phyloP scores from a whole-genome alignment of 129 eudicot species.

The Escallonia herrerae region DNA sequence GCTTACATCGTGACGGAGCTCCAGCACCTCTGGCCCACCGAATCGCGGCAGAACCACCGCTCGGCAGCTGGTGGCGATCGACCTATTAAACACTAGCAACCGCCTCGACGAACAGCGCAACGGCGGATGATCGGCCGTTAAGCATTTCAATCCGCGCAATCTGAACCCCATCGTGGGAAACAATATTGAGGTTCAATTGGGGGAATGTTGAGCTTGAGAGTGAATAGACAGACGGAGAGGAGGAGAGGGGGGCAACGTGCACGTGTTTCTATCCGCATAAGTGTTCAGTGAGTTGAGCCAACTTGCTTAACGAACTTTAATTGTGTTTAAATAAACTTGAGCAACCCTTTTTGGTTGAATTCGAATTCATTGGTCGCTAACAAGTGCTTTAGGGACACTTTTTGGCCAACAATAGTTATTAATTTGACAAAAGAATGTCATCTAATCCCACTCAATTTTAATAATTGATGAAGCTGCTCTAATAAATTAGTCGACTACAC shows the following conservation, averaged over 20 bases:
- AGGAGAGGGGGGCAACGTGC: conserved; percentile 35
- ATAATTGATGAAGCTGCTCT: no score
- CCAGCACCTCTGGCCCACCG: conserved; percentile 81
- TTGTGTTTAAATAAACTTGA: no score
- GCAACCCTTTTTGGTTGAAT: no score
- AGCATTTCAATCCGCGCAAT: conserved; percentile 12
- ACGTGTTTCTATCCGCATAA: conserved; percentile 42
- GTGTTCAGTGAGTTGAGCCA: conserved; percentile 8
- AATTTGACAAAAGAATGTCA: no score
- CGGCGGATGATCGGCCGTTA: conserved; percentile 1
- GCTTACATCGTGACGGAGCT: conserved; percentile 54
- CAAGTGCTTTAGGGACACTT: no score
- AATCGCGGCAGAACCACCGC: conserved; percentile 84
- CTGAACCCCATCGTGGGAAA: conserved; percentile 36
- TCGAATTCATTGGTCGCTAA: no score
- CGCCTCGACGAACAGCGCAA: conserved; percentile 8
- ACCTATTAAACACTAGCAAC: conserved; percentile 28
- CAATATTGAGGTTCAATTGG: background rate
- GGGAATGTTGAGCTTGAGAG: background rate
- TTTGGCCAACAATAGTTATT: no score
- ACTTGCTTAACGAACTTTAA: background rate
- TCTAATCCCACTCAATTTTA: no score
- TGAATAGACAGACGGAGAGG: background rate
- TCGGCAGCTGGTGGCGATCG: conserved; percentile 65
- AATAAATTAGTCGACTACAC: no score